Base-by-base conservation (phyloP, 768 basidiomycete species). In the Pleurotus citrinopileatus region DNA sequence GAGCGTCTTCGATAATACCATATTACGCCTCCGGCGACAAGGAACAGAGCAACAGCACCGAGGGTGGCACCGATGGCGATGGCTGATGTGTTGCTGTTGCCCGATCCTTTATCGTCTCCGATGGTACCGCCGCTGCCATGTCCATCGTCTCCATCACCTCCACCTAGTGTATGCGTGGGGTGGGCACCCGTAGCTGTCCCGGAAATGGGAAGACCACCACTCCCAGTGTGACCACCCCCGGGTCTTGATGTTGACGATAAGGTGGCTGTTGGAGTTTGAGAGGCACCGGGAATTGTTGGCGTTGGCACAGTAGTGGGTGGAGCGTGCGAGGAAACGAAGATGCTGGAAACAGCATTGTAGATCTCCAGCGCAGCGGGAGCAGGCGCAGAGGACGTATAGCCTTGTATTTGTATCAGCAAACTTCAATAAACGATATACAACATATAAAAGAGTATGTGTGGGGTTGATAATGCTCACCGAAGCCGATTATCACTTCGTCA, bases 401-500 rank as follows among this genome's bases (percentile, higher is more conserved):
- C 80, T 86, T 55, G 50, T 29, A 7, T 5, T 4, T 29, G 29
- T n/a, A 36, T 32, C 50, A 52, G 50, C 34, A 40, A 50, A 13
- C n/a, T n/a, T n/a, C 29, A 32, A 13, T 32, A 6, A 6, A 32
- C 34, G 46, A 6, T 20, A 27, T 38, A 28, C 42, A 17, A 38
- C 9, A 13, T 23, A 52, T 15, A 22, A 36, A 52, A 32, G 29
- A 26, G 53, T n/a, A 23, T n/a, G 19, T 32, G 38, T 6, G 5
- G 17, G 15, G 4, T 0, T 23, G 25, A 43, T 27, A 48, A 44
- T 20, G 69, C 86, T 59, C 60, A 91, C 91, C 91, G 62, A 87
- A 89, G 28, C 86, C 87, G 65, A 94, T 89, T 8, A 94, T 65
- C 19, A 92, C 83, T 52, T 81, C 74, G 27, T 74, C 71, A 10